A percentile compares a stretch with the other conserved stretches of the same genome.
Conservation (phyloP, 1,284 basidiomycete genomes). For the Ceratobasidium papillatum region DNA sequence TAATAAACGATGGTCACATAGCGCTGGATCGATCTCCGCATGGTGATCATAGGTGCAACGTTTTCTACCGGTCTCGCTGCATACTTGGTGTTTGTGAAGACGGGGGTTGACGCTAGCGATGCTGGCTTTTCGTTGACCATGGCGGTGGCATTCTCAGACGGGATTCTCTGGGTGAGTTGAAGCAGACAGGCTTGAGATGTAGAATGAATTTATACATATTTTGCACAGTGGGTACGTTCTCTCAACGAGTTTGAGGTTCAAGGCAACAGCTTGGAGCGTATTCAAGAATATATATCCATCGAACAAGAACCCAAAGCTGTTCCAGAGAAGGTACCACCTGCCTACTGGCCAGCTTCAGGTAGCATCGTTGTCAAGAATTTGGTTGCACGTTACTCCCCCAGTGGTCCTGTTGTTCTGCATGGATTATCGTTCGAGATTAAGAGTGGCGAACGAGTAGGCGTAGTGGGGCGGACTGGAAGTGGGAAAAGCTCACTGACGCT, state of each 20-base stretch:
- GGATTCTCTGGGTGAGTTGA: conserved; percentile 39
- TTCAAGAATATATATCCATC: conserved; percentile 54
- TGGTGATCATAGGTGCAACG: conserved; percentile 40
- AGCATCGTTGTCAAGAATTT: conserved; percentile 43
- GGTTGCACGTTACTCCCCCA: conserved; percentile 41
- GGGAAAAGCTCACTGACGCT: conserved; percentile 63
- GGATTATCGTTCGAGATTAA: conserved; percentile 54
- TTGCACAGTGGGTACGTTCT: conserved; percentile 49
- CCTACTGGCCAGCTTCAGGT: conserved; percentile 46
- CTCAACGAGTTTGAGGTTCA: conserved; percentile 55
- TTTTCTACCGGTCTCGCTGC: conserved; percentile 42
- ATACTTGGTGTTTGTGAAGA: conserved; percentile 28
- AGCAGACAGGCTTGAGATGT: no score
- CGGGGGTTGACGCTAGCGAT: conserved; percentile 17
- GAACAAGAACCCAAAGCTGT: conserved; percentile 41
- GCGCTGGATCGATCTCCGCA: conserved; percentile 42
- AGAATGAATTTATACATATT: conserved; percentile 36
- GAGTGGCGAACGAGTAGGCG: conserved; percentile 56
- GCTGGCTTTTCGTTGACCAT: conserved; percentile 43
- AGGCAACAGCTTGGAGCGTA: conserved; percentile 54
- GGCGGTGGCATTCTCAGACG: conserved; percentile 40
- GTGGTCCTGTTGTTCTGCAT: conserved; percentile 53
- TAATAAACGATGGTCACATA: background rate
- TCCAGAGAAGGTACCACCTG: conserved; percentile 41
- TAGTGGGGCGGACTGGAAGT: conserved; percentile 61